phyloP scores from a whole-genome alignment of 2,329 filamentous ascomycete species.

The Lachnellula arida region DNA sequence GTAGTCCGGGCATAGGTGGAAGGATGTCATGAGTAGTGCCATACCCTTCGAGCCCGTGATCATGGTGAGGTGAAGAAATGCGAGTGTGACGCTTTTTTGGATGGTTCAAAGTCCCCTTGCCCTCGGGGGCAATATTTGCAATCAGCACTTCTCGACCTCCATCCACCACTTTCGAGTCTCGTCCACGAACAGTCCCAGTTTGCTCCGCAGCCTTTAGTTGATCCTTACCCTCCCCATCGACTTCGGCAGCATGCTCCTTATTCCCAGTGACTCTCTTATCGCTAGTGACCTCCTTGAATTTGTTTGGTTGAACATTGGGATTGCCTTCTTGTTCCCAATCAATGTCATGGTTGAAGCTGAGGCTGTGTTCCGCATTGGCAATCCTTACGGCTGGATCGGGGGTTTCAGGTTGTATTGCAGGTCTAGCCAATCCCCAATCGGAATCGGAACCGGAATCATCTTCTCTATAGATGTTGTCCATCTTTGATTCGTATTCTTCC shows the following conservation, averaged over 20 bases:
- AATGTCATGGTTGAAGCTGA: conserved; percentile 75
- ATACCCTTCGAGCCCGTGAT: conserved; percentile 17
- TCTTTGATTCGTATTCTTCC: conserved; percentile 50
- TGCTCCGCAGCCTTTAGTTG: conserved; percentile 64
- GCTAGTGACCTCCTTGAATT: conserved; percentile 29
- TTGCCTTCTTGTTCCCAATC: conserved; percentile 33
- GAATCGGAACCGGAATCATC: conserved; percentile 32
- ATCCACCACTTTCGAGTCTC: conserved; percentile 66
- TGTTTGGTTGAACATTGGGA: conserved; percentile 41
- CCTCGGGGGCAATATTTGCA: conserved; percentile 57
- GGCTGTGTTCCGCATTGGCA: conserved; percentile 45
- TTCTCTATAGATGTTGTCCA: conserved; percentile 58
- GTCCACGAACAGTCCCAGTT: conserved; percentile 55
- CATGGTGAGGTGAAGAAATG: conserved; percentile 11
- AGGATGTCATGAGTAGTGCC: conserved; percentile 43
- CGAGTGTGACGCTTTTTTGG: conserved; percentile 42
- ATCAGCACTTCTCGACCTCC: conserved; percentile 69
- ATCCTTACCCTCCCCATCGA: conserved; percentile 73
- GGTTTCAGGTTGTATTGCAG: conserved; percentile 10
- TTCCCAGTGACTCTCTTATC: conserved; percentile 58
- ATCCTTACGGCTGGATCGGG: conserved; percentile 53
- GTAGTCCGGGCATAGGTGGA: conserved; percentile 53
- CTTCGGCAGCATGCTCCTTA: conserved; percentile 63
- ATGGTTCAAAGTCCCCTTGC: conserved; percentile 52
- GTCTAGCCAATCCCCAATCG: conserved; percentile 4